Evolutionary conservation across 164 flowering plant genomes (phyloP).

Genomic region (Magnolia sinica): DNA sequence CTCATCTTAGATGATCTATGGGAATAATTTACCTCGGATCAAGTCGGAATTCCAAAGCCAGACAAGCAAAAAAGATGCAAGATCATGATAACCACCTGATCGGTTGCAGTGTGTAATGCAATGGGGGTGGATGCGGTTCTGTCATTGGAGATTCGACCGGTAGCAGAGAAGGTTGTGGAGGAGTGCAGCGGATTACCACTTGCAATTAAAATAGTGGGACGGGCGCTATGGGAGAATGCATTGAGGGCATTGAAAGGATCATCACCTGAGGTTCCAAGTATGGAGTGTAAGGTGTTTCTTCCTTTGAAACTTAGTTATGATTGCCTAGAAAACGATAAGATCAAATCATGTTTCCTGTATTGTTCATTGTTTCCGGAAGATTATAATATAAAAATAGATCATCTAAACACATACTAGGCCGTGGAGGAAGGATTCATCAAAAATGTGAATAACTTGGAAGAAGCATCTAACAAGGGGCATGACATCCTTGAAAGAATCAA

Average conservation of each 20-base stretch:
- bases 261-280: neutral
- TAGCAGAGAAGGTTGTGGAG: neutral
- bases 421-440: constrained; percentile 11
- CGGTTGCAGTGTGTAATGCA: constrained; percentile 19
- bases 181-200: constrained; percentile 9
- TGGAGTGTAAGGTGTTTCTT: neutral
- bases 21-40: constrained; percentile 20
- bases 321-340: neutral
- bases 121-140: constrained; percentile 13
- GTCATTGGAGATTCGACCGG: neutral
- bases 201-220: neutral
- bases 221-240: constrained; percentile 3
- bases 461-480: neutral
- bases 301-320: constrained; percentile 2
- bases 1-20: constrained; percentile 31
- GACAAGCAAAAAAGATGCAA: constrained; percentile 8
- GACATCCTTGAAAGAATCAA: neutral
- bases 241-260: neutral
- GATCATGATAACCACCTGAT: constrained; percentile 24
- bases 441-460: neutral
- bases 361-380: constrained; percentile 1
- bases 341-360: constrained; percentile 3
- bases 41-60: constrained; percentile 22
- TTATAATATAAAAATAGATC: neutral
- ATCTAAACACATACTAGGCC: neutral